phyloP scores from a whole-genome alignment of 1,284 basidiomycete species.

The Cerrena zonata region DNA sequence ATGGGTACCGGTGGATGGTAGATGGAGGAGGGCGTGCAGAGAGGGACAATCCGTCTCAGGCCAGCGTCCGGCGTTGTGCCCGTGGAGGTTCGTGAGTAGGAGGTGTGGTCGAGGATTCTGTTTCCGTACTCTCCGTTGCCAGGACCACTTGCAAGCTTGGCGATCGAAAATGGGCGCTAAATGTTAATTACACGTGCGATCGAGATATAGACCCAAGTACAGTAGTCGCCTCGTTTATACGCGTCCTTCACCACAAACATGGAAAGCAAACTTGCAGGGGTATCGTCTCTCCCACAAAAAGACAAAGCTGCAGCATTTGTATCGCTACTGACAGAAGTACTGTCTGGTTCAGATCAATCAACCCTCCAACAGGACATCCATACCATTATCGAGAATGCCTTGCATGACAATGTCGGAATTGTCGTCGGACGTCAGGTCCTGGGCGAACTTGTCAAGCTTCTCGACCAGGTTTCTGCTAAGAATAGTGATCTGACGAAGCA shows the following conservation, averaged over 20 bases:
- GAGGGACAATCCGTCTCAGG: background rate
- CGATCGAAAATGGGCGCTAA: background rate
- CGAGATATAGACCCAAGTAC: background rate
- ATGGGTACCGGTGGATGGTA: constrained; percentile 3
- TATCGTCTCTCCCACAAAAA: constrained; percentile 66
- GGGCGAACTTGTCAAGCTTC: constrained; percentile 68
- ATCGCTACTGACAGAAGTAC: constrained; percentile 49
- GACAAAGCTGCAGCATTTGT: constrained; percentile 78
- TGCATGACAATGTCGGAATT: constrained; percentile 73
- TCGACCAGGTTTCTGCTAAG: constrained; percentile 51
- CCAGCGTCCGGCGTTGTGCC: constrained; percentile 1
- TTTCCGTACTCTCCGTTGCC: background rate
- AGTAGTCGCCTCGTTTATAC: background rate
- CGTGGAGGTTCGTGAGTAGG: no score
- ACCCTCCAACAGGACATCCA: constrained; percentile 52
- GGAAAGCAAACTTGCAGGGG: constrained; percentile 60
- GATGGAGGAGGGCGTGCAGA: background rate
- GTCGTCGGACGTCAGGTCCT: constrained; percentile 83
- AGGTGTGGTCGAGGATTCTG: background rate
- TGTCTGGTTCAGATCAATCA: constrained; percentile 44
- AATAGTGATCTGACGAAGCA: constrained; percentile 56
- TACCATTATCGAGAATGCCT: constrained; percentile 65
- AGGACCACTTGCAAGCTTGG: background rate
- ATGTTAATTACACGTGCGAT: background rate
- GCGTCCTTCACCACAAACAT: constrained; percentile 29